A percentile compares a stretch with the other conserved stretches of the same genome.
These are phyloP conservation scores for Solanum pimpinellifolium DNA, from an alignment of 257 asterid genomes.

Conservation along the genomic window DNA sequence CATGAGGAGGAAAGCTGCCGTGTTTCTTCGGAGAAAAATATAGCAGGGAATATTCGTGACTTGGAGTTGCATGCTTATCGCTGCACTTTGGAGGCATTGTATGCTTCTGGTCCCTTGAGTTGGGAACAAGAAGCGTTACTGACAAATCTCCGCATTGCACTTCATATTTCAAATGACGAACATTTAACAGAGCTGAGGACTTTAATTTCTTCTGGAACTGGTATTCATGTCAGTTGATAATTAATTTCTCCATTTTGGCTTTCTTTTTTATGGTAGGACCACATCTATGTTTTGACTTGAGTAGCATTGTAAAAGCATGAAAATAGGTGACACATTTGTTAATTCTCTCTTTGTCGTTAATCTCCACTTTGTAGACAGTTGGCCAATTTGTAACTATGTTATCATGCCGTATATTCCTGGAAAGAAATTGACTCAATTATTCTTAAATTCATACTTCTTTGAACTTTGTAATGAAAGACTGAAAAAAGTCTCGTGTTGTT, in stretches of 20 bases:
- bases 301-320: slow-evolving; percentile 8
- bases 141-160: slow-evolving; percentile 40
- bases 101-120: slow-evolving; percentile 44
- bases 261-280: slow-evolving; percentile 2
- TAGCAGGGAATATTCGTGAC: slow-evolving; percentile 25
- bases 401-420: slow-evolving; percentile 3
- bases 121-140: slow-evolving; percentile 43
- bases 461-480: not conserved
- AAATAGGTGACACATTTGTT: not conserved
- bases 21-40: slow-evolving; percentile 2
- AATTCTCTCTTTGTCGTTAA: slow-evolving; percentile 1
- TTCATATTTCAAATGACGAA: slow-evolving; percentile 40
- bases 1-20: slow-evolving; percentile 1
- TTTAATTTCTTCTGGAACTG: slow-evolving; percentile 21
- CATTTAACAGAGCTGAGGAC: slow-evolving; percentile 36
- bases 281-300: not conserved
- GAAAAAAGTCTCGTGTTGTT: not conserved
- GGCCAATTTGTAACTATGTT: slow-evolving; percentile 8
- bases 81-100: slow-evolving; percentile 36
- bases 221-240: slow-evolving; percentile 4
- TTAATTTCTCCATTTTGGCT: not conserved
- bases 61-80: slow-evolving; percentile 44
- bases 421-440: not conserved
- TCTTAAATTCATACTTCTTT: not conserved
- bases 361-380: not conserved